Evolutionary conservation across 1,284 basidiomycete genomes (phyloP).

Genomic region (Rhodotorula sp.): DNA sequence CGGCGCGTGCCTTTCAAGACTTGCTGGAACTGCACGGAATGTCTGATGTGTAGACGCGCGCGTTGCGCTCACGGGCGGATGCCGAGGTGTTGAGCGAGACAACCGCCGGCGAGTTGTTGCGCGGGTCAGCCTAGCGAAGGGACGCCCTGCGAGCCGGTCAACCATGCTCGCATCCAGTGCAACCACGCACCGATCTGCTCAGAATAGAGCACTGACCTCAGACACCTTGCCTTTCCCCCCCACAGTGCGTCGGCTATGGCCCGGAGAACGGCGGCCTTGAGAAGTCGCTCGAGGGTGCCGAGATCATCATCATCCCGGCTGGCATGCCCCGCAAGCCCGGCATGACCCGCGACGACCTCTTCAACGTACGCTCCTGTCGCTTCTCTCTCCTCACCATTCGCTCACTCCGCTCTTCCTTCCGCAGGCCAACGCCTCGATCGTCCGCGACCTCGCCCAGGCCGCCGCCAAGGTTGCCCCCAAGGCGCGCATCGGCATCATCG

Average conservation of each 20-base stretch:
- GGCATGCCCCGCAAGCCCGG: conserved; percentile 61
- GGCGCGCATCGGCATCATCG: conserved; percentile 92
- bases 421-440: conserved; percentile 91
- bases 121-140: too few relatives aligned
- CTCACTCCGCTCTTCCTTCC: not conserved
- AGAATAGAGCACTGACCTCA: conserved; percentile 53
- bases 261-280: conserved; percentile 75
- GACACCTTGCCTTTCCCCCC: not conserved
- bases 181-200: too few relatives aligned
- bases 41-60: too few relatives aligned
- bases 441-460: conserved; percentile 89
- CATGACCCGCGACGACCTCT: conserved; percentile 94
- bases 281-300: conserved; percentile 76
- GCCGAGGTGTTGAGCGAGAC: too few relatives aligned
- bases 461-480: conserved; percentile 84
- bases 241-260: conserved; percentile 74
- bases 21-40: too few relatives aligned
- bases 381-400: not conserved
- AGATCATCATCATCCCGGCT: conserved; percentile 96
- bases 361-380: conserved; percentile 69
- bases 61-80: too few relatives aligned
- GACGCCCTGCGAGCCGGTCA: too few relatives aligned
- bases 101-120: too few relatives aligned
- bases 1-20: too few relatives aligned
- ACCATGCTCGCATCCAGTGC: too few relatives aligned